Base-by-base conservation (phyloP, 2,329 filamentous ascomycete genomes). In the Sporothrix sp. region DNA sequence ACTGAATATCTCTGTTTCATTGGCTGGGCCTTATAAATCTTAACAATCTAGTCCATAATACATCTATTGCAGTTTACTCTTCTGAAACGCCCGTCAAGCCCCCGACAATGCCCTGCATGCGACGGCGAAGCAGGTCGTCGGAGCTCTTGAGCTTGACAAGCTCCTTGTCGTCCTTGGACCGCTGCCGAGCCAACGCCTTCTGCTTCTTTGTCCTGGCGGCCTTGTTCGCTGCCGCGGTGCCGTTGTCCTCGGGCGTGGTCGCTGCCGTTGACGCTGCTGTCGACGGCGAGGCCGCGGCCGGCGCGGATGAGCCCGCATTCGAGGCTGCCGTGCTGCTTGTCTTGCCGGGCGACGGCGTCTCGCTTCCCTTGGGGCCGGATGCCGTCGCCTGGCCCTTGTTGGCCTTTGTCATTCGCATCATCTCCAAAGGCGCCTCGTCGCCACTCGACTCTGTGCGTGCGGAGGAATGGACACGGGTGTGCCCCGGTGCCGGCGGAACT, bases 381-480 rank as follows among this genome's bases (percentile, higher is more conserved):
- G 52, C 60, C 58, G 58, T 56, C 39, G 53, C 53, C 23, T 58
- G 59, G 14, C 50, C 58, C 37, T 59, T 60, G 53, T 58, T 59
- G 52, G 68, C 60, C 55, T 68, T 70, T 11, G 73, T 70, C n/a
- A 74, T 76, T 71, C 83, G 78, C 58, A 76, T 81, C 71, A 95
- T 95, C 66, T 95, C 90, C 9, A 96, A 65, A 3, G 87, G 86
- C 18, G 73, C 69, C 56, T 95, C 89, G 30, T 93, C 87, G 0
- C 81, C 86, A 10, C 82, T 85, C 13, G 72, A 85, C 66, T 79
- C 85, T 40, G 70, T 75, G 51, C 18, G 49, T 48, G 18, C 37
- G 38, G 30, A 9, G 14, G 46, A 42, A 20, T 27, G 21, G 1
- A 27, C 28, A 10, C 48, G 38, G 10, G 10, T 16, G 16, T 42